Base-by-base conservation (phyloP, 345 rosid genomes). In the Hibiscus syriacus region DNA sequence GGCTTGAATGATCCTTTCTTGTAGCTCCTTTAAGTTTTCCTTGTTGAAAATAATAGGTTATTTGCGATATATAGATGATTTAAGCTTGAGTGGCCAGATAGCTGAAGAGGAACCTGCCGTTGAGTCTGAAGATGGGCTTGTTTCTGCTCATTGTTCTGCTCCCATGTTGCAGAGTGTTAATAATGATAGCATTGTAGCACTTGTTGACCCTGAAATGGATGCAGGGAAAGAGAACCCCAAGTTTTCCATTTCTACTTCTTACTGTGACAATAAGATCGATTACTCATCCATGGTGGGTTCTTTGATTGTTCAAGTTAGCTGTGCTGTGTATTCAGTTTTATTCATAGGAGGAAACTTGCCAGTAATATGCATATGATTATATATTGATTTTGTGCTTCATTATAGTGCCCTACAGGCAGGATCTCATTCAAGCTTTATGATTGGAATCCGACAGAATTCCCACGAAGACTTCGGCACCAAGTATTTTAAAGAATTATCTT, bases 371-470 rank as follows among this genome's bases (percentile, higher is more conserved):
- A 55, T 43, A 43, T 43, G n/a, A 13, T 14, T 16, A 45, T 50
- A 50, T 54, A 54, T 74, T 82, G 39, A 73, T 76, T 64, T 36
- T 56, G 22, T 68, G 10, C 74, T 73, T 76, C 68, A 14, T 49
- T 87, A 55, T 64, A 94, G 99, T 91, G 99, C 65, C 98, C 99
- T 59, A 87, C 99, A 55, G 99, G 96, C 69, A 87, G 96, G 72
- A 89, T 94, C 74, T 94, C 97, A 19, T 91, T 89, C 80, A 91
- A 89, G 86, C 97, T 93, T 66, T 91, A 91, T 78, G 99, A 94
- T 66, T 94, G 99, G 99, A 94, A 94, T 81, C 99, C 98, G 2
- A 96, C 98, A 2, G 99, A 94, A 77, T 94, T 94, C 74, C 98
- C 99, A 1, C 83, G 99, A 83, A 89, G 96, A 83, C 98, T 94